phyloP scores from a whole-genome alignment of 192 early-diverging fungal species.

The Entomortierella beljakovae region DNA sequence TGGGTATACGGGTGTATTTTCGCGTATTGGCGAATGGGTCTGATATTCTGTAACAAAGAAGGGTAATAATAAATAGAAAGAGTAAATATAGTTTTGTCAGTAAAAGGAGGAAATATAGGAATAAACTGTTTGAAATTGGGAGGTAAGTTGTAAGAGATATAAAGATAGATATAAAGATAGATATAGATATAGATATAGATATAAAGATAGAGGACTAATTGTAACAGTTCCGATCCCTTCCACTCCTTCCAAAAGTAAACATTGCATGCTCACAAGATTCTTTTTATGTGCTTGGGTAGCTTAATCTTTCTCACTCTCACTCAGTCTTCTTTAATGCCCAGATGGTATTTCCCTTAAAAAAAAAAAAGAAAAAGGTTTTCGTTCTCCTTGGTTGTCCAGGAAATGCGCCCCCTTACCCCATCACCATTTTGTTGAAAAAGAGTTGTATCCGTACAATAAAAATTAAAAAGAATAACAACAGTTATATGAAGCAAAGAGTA shows the following conservation, averaged over 20 bases:
- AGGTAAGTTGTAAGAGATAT: not conserved
- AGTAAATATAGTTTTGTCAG: not conserved
- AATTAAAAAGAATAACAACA: too few species aligned
- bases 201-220: not conserved
- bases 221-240: not conserved
- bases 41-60: slow-evolving; percentile 35
- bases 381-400: slow-evolving; percentile 1
- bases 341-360: not conserved
- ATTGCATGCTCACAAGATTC: not conserved
- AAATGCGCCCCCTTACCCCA: not conserved
- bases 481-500: too few species aligned
- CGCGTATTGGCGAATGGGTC: slow-evolving; percentile 36
- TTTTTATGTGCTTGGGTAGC: not conserved
- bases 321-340: not conserved
- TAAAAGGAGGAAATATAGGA: not conserved
- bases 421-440: not conserved
- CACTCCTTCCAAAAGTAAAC: not conserved
- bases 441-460: too few species aligned
- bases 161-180: not conserved
- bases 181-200: not conserved
- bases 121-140: not conserved
- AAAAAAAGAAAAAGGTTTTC: not conserved
- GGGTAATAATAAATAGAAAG: not conserved
- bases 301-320: not conserved
- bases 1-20: slow-evolving; percentile 10